Conservation (phyloP, 176 grass and related monocot genomes). For the Saccharum officinarum region DNA sequence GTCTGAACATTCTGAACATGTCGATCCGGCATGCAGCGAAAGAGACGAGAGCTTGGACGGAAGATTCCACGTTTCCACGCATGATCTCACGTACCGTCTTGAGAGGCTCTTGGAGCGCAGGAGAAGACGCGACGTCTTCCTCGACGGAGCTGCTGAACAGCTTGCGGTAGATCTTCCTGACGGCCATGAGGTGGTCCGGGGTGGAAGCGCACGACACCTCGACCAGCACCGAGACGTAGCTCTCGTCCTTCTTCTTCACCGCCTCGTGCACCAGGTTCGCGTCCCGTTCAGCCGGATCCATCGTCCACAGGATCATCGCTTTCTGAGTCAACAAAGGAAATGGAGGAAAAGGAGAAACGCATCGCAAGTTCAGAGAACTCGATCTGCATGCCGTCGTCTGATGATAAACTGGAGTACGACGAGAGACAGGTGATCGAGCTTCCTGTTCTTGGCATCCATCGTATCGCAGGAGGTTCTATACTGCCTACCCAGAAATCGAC, state of each 20-base stretch:
- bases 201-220: constrained; percentile 71
- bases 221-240: constrained; percentile 39
- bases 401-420: background rate
- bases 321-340: constrained; percentile 27
- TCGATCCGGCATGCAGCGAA: background rate
- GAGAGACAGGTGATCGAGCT: too few relatives aligned
- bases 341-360: background rate
- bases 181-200: constrained; percentile 72
- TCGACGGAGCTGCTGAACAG: constrained; percentile 69
- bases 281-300: constrained; percentile 80
- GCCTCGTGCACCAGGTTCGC: constrained; percentile 70
- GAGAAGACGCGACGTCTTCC: constrained; percentile 57
- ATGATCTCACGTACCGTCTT: constrained; percentile 28
- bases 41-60: background rate
- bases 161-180: constrained; percentile 56
- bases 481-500: constrained; percentile 65
- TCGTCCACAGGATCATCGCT: constrained; percentile 71
- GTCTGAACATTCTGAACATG: background rate
- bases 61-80: too few relatives aligned
- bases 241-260: constrained; percentile 46
- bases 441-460: too few relatives aligned
- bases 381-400: background rate
- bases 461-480: background rate
- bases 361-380: background rate
- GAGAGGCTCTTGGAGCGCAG: constrained; percentile 42